Evolutionary conservation across 148 eudicot species (phyloP), one percentile per base, ranked within the genome.

Genomic region (Vaccinium macrocarpon): DNA sequence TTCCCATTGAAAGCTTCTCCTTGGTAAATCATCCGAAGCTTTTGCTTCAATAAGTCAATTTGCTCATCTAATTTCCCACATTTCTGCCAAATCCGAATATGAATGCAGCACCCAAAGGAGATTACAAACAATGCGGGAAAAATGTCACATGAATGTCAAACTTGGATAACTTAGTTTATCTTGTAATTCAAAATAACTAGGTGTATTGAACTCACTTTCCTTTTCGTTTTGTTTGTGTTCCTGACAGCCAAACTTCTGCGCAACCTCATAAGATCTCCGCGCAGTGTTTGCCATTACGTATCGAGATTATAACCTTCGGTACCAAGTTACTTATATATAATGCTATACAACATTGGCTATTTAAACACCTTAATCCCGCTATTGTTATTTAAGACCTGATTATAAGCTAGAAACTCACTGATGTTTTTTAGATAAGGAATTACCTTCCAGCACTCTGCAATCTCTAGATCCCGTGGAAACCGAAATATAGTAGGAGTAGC

Each of bases 1-100:
- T 89, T 91, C 70, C 93, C 93, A 25, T 91, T 91, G 75, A 91
- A 91, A 21, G 91, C 91, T 84, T 89, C 90, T 78, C 93, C 93
- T 85, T 88, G 89, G 71, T 81, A 80, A 79, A 91, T 91, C 89
- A 86, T 86, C 35, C 85, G 81, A 66, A 91, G 86, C 88, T 89
- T 91, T 82, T 87, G 93, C 86, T 88, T 89, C 81, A 91, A 83
- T 72, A 91, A 68, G 25, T 82, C 88, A 16, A 91, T 89, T 66
- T 91, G 91, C 79, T 91, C 93, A 11, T 91, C 91, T 42, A 91
- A 64, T 82, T 87, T 91, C 75, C 93, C 93, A 77, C 93, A 91
- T 88, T 89, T 91, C 93, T 91, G 86, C 88, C 46, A 82, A 78
- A 84, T 74, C 49, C 51, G 19, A 68, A 13, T 6, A 55, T 2